phyloP scores from a whole-genome alignment of 2,329 filamentous ascomycete species.

The Elsinoe fawcettii region DNA sequence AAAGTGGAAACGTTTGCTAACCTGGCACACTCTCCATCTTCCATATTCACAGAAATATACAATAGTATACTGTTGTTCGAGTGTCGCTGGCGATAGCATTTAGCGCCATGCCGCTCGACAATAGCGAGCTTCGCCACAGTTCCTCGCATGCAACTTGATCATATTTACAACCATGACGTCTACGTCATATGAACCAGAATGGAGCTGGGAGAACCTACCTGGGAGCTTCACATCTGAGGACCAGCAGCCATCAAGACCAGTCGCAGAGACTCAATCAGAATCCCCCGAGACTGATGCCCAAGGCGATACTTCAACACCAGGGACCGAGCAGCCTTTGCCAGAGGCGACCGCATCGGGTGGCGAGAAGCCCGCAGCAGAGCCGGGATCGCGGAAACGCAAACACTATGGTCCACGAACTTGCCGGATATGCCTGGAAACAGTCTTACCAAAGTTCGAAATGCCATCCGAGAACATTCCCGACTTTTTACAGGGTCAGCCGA shows the following conservation, averaged over 20 bases:
- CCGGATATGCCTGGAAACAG: conserved; percentile 77
- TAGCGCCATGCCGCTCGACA: neutral
- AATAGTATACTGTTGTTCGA: neutral
- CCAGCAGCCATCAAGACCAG: conserved; percentile 10
- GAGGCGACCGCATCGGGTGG: neutral
- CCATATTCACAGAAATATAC: neutral
- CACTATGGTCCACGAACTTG: conserved; percentile 69
- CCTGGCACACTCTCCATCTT: neutral
- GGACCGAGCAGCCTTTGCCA: neutral
- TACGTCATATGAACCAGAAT: conserved; percentile 21
- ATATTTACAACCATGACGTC: neutral
- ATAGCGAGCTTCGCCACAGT: neutral
- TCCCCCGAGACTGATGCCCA: neutral
- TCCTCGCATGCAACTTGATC: neutral
- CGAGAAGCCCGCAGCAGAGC: neutral
- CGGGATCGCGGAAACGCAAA: conserved; percentile 26
- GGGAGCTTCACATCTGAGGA: conserved; percentile 24
- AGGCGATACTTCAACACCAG: neutral
- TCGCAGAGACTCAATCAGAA: neutral
- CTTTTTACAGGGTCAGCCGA: conserved; percentile 49
- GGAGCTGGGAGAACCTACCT: conserved; percentile 41
- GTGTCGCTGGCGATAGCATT: neutral
- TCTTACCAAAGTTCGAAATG: conserved; percentile 49
- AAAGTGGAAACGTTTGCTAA: neutral
- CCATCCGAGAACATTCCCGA: conserved; percentile 45